Conservation (phyloP, 2,329 filamentous ascomycete genomes). For the Fusarium napiforme region DNA sequence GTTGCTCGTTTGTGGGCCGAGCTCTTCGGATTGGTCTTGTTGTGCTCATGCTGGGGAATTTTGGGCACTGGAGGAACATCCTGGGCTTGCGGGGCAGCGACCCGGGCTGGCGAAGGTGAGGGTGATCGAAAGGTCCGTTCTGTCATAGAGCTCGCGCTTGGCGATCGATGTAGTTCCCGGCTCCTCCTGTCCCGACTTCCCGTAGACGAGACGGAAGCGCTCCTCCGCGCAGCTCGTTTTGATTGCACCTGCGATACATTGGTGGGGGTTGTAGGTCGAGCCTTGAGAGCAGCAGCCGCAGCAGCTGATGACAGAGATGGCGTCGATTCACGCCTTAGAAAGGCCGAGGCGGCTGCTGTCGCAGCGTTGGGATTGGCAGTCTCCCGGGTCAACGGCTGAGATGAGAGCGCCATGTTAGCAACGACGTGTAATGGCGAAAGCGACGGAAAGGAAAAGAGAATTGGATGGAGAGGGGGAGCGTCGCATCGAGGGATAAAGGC, state of each 20-base stretch:
- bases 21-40: constrained; percentile 40
- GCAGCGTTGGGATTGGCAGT: constrained; percentile 79
- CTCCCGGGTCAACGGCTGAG: constrained; percentile 70
- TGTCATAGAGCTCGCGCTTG: constrained; percentile 84
- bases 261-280: constrained; percentile 80
- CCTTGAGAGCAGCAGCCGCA: constrained; percentile 84
- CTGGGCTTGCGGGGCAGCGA: constrained; percentile 52
- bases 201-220: constrained; percentile 76
- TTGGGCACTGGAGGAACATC: constrained; percentile 79
- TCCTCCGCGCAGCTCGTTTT: constrained; percentile 82
- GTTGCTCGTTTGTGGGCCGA: constrained; percentile 53
- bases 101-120: constrained; percentile 72
- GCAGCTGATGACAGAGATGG: constrained; percentile 81
- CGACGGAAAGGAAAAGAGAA: background rate
- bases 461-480: background rate
- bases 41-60: constrained; percentile 65
- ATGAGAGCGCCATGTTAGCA: constrained; percentile 44
- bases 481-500: background rate
- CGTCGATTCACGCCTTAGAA: constrained; percentile 74
- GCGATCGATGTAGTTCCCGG: constrained; percentile 68
- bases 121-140: constrained; percentile 87
- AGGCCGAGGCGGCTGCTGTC: constrained; percentile 83
- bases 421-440: background rate
- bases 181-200: constrained; percentile 59
- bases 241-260: constrained; percentile 86